Percentiles rank a stretch among this genome's conserved stretches.
phyloP scores from a whole-genome alignment of 2,329 filamentous ascomycete genomes.

The Microdochium bolleyi region DNA sequence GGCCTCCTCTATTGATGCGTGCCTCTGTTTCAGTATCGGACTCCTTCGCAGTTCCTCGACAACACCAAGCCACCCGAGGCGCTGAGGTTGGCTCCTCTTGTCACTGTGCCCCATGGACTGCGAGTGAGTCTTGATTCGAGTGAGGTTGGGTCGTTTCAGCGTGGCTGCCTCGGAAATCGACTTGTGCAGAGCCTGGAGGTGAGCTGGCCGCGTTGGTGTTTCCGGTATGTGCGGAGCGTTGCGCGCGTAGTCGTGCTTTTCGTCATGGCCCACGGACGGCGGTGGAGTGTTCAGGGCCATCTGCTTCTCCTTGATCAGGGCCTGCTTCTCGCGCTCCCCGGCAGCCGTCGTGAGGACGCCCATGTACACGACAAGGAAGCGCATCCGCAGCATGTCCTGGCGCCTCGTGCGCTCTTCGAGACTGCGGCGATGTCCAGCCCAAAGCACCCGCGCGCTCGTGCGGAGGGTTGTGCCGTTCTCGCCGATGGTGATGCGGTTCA shows the following conservation, averaged over 20 bases:
- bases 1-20: slow-evolving; percentile 52
- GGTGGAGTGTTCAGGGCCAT: not conserved
- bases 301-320: not conserved
- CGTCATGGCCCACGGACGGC: slow-evolving; percentile 19
- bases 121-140: slow-evolving; percentile 39
- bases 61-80: slow-evolving; percentile 53
- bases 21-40: slow-evolving; percentile 51
- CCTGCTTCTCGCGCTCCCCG: slow-evolving; percentile 22
- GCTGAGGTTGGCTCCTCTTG: slow-evolving; percentile 35
- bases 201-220: not conserved
- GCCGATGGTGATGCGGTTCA: slow-evolving; percentile 41
- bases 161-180: slow-evolving; percentile 10
- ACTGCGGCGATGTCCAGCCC: slow-evolving; percentile 44
- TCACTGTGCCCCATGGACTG: slow-evolving; percentile 44
- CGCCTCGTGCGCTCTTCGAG: slow-evolving; percentile 51
- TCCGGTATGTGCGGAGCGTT: not conserved
- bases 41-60: slow-evolving; percentile 55
- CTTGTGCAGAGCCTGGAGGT: not conserved
- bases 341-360: slow-evolving; percentile 41
- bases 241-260: slow-evolving; percentile 20
- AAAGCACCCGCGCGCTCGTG: slow-evolving; percentile 43
- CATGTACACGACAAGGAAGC: slow-evolving; percentile 58
- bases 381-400: slow-evolving; percentile 54
- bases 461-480: slow-evolving; percentile 37
- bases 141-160: slow-evolving; percentile 37